A percentile compares a stretch with the other conserved stretches of the same genome.
These are phyloP conservation scores for Paulinella micropora DNA, from an alignment of 78 protist species.

Conservation along the genomic window DNA sequence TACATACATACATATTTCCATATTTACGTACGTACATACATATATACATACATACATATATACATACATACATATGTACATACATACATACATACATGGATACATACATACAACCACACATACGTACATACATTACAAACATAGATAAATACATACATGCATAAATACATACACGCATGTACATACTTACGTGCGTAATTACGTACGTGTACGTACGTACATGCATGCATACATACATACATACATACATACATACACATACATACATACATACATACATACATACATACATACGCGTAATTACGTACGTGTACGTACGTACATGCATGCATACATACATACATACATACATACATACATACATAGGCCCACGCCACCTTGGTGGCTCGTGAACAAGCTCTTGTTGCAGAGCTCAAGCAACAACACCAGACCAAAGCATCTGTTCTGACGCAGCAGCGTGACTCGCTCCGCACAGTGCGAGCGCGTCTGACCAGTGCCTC, in stretches of 20 bases:
- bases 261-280: background rate
- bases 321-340: background rate
- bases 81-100: background rate
- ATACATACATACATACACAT: background rate
- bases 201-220: background rate
- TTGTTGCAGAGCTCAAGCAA: too few species aligned
- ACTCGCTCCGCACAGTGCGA: background rate
- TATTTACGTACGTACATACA: background rate
- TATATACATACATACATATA: background rate
- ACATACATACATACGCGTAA: background rate
- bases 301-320: background rate
- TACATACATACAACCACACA: background rate
- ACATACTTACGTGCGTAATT: background rate
- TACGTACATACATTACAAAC: background rate
- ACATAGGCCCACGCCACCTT: background rate
- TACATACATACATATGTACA: background rate
- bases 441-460: background rate
- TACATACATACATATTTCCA: background rate
- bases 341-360: background rate
- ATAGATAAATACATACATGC: background rate
- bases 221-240: background rate
- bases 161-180: background rate
- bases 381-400: too few species aligned
- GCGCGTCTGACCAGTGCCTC: too few species aligned
- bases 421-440: background rate